Conservation (phyloP, 108 stramenopile genomes). For the Pseudonitzschia delicatissima region DNA sequence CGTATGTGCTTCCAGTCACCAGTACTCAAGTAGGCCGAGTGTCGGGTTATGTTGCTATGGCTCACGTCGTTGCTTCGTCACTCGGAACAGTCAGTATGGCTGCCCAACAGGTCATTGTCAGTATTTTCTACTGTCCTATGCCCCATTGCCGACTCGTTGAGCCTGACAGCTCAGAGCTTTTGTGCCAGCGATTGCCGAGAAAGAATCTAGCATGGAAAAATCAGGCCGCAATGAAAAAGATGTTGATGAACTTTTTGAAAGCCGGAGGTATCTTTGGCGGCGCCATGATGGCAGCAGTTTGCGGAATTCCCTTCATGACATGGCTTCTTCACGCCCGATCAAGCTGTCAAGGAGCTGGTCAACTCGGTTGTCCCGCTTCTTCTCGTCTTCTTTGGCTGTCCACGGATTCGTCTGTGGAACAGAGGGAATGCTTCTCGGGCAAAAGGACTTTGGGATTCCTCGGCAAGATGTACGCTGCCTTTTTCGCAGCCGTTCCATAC, state of each 20-base stretch:
- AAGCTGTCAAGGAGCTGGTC: slow-evolving; percentile 53
- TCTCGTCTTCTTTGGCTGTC: slow-evolving; percentile 49
- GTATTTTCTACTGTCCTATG: slow-evolving; percentile 73
- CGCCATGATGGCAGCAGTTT: slow-evolving; percentile 50
- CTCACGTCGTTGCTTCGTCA: slow-evolving; percentile 68
- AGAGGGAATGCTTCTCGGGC: slow-evolving; percentile 79
- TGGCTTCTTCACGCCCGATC: slow-evolving; percentile 70
- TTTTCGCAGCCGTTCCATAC: slow-evolving; percentile 69
- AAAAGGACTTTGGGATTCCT: slow-evolving; percentile 70
- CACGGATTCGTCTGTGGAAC: slow-evolving; percentile 68
- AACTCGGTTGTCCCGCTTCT: slow-evolving; percentile 62
- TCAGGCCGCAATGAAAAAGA: slow-evolving; percentile 52
- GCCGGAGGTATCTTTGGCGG: slow-evolving; percentile 61
- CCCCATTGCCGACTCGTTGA: slow-evolving; percentile 75
- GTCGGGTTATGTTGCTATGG: slow-evolving; percentile 80
- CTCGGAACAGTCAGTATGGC: slow-evolving; percentile 78
- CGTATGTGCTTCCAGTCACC: slow-evolving; percentile 78
- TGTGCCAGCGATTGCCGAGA: slow-evolving; percentile 60
- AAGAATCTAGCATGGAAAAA: slow-evolving; percentile 36
- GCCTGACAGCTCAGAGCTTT: slow-evolving; percentile 79
- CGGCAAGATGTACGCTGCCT: slow-evolving; percentile 64
- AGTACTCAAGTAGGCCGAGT: slow-evolving; percentile 75
- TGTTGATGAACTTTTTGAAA: slow-evolving; percentile 62
- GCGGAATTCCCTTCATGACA: slow-evolving; percentile 60
- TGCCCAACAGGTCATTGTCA: slow-evolving; percentile 74